Evolutionary conservation across 2,329 filamentous ascomycete genomes (phyloP), one percentile per base, ranked within the genome.

Genomic region (Dothistroma pini): DNA sequence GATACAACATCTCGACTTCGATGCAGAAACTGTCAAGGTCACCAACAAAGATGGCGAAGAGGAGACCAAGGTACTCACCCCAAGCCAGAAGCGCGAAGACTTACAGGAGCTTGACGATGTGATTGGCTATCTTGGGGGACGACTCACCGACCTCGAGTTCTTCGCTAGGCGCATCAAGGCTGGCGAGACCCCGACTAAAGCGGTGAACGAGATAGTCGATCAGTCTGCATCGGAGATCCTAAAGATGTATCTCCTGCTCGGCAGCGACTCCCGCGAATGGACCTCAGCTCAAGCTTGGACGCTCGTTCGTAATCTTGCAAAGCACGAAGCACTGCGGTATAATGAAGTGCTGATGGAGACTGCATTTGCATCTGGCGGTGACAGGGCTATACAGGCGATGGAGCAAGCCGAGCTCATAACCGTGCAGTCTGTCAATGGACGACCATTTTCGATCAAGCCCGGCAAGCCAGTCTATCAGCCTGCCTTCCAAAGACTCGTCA

Each of bases 81-180:
- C 80, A 4, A 79, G 78, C 21, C 75, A 83, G 66, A 72, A 75
- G 58, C 79, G 81, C 34, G 74, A 76, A 51, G 83, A 92, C 64
- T 79, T 95, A 7, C 74, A 76, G 0, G 90, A 93, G 64, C 83
- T 99, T 1, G 92, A 97, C 70, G 83, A 83, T 31, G 93, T 90
- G 68, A 96, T 97, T 66, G 84, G 87, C 31, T 84, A 87, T 0
- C 83, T 99, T 1, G 95, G 95, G 22, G 95, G 95, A 1, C 90
- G 95, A 3, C 83, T 99, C n/a, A 96, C 92, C 0, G 95, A 99
- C 71, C 86, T 99, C 21, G 93, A 97, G 72, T 96, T 95, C 71
- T 85, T 99, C 49, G 89, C 93, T n/a, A 86, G 93, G 38, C 85
- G 95, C 19, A 89, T 99, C 69, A 91, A 91, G 76, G 86, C 89